Evolutionary conservation across 2,329 filamentous ascomycete species (phyloP).

Genomic region (Aspergillus thermomutatus): DNA sequence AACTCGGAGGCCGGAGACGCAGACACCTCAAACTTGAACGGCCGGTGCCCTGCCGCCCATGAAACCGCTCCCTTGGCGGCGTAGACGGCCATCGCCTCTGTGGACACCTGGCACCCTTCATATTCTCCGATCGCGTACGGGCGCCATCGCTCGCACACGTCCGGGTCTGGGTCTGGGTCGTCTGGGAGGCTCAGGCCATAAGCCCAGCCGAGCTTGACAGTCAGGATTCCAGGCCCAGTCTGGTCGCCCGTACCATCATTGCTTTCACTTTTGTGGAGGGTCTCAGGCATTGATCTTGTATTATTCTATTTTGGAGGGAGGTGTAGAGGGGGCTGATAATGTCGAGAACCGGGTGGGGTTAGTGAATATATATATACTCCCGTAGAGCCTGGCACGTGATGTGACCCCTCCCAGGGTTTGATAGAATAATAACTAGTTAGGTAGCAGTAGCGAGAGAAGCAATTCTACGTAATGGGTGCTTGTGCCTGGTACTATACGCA

Average conservation of each 20-base stretch:
- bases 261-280: not conserved
- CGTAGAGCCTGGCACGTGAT: too few relatives aligned
- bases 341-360: too few relatives aligned
- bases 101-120: slow-evolving; percentile 2
- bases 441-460: too few relatives aligned
- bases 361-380: too few relatives aligned
- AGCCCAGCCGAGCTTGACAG: not conserved
- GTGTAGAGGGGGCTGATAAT: too few relatives aligned
- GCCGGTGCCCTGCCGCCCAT: not conserved
- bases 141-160: slow-evolving; percentile 1
- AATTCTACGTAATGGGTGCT: too few relatives aligned
- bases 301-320: not conserved
- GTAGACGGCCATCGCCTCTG: not conserved
- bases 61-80: not conserved
- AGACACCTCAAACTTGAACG: slow-evolving; percentile 3
- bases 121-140: slow-evolving; percentile 5
- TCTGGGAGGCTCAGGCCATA: not conserved
- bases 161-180: not conserved
- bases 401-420: too few relatives aligned
- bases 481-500: too few relatives aligned
- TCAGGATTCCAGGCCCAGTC: not conserved
- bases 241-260: not conserved
- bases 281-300: not conserved
- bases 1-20: not conserved
- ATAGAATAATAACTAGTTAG: too few relatives aligned